Base-by-base conservation (phyloP, 2,329 filamentous ascomycete species). In the Fusarium goolgardi region DNA sequence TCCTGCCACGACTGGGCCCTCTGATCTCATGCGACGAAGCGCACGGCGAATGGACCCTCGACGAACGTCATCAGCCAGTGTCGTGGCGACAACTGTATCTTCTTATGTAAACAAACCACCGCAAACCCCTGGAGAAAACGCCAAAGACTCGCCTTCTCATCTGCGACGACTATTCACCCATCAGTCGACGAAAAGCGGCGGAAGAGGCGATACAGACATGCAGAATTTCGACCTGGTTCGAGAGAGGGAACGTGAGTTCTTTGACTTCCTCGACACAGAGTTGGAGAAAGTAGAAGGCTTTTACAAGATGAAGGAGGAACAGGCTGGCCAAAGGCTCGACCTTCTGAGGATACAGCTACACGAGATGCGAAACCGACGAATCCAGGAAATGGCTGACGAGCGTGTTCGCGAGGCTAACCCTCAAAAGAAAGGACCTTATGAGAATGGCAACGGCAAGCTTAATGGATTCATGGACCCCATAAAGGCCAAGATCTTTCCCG, bases 201-300 rank as follows among this genome's bases (percentile, higher is more conserved):
- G 80, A 56, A 77, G 79, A 77, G 67, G 79, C 70, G 78, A 85
- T 56, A 75, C 80, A 75, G 76, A 81, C 44, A 68, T 83, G 74
- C 77, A 83, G 50, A 78, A 81, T 25, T 75, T 86, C 27, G 85
- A 88, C 41, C 85, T 92, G 39, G 84, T 96, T 5, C 90, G 92
- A 44, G 83, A 89, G 58, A 86, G 89, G 20, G 90, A 97, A 77
- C 86, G 85, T n/a, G 92, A 97, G 16, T 98, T 99, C 75, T 95
- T 94, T 77, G 80, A 83, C 0, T 99, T 96, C 74, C 82, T 99
- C 54, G 93, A 97, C 71, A 82, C 82, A 12, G 91, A 99, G 79
- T 82, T 99, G 16, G 85, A 90, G n/a, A 99, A 98, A 79, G 93
- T 99, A 13, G 94, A 99, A 76, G 80, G 83, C 0, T 99, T 99